Evolutionary conservation across 1,284 basidiomycete genomes (phyloP), one percentile per base, ranked within the genome.

Genomic region (Ceratobasidium sp.): DNA sequence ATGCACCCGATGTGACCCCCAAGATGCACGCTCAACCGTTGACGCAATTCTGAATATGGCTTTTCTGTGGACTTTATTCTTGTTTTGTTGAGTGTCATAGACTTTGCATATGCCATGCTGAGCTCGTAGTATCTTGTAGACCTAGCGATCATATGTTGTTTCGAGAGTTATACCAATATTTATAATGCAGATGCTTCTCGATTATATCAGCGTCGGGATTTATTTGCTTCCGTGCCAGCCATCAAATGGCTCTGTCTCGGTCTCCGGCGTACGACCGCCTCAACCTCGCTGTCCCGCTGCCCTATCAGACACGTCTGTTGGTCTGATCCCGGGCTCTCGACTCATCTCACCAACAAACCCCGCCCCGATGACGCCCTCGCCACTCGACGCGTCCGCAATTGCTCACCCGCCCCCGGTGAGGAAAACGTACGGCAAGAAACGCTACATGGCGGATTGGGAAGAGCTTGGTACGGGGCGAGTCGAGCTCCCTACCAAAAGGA

Each of bases 151-250:
- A 7, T 49, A 25, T 63, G 21, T 30, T 63, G 61, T 63, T 56
- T 63, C 46, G 44, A 48, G 25, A 49, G 18, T 36, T 18, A 33
- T 56, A 56, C 25, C 28, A 11, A 49, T 42, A 44, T 30, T 49
- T 63, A 63, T 66, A 53, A 40, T 66, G 54, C 49, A 54, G 49
- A 49, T 59, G 42, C 59, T 23, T 11, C 42, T 54, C 38, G 33
- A 66, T 56, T 58, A 58, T 36, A 46, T 58, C 33, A 30, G 38
- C 40, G 36, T 58, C 53, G 53, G 25, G 44, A 67, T 59, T 70
- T 59, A 28, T 70, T 70, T 70, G 66, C 66, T 59, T 70, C 66
- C 66, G 66, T n/a, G 38, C 64, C 51, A 23, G 21, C 38, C n/a
- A 49, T 70, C 44, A 54, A 70, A 46, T 59, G 40, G 33, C 38